Percentiles rank a stretch among this genome's conserved stretches.
Conservation (phyloP, 345 rosid species). For the Euphorbia tirucalli region DNA sequence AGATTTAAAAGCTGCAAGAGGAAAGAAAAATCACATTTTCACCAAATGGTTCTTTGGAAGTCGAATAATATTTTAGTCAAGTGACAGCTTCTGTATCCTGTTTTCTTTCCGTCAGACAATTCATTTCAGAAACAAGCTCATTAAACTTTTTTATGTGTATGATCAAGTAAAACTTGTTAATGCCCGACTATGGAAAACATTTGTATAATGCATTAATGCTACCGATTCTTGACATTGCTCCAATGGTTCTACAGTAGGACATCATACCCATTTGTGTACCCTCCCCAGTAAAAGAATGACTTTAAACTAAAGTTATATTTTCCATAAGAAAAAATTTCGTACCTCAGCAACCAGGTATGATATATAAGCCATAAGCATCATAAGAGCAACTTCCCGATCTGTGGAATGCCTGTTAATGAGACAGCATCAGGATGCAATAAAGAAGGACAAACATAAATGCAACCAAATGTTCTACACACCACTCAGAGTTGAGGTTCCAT, state of each 20-base stretch:
- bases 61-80: neutral
- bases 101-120: neutral
- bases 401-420: slow-evolving; percentile 55
- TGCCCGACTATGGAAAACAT: no score
- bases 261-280: neutral
- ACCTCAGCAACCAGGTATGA: slow-evolving; percentile 76
- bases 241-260: neutral
- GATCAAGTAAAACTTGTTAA: neutral
- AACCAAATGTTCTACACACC: neutral
- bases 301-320: neutral
- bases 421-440: neutral
- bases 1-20: slow-evolving; percentile 54
- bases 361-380: slow-evolving; percentile 70
- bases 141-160: neutral
- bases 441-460: neutral
- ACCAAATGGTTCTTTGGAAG: neutral
- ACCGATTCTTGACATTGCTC: no score
- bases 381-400: slow-evolving; percentile 62
- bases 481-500: neutral
- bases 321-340: neutral
- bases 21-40: slow-evolving; percentile 1
- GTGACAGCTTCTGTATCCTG: neutral
- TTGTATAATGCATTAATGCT: no score
- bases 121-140: neutral
- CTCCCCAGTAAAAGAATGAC: neutral